A percentile compares a stretch with the other conserved stretches of the same genome.
phyloP scores from a whole-genome alignment of 169 alveolate genomes.

The Plasmodium reichenowi region DNA sequence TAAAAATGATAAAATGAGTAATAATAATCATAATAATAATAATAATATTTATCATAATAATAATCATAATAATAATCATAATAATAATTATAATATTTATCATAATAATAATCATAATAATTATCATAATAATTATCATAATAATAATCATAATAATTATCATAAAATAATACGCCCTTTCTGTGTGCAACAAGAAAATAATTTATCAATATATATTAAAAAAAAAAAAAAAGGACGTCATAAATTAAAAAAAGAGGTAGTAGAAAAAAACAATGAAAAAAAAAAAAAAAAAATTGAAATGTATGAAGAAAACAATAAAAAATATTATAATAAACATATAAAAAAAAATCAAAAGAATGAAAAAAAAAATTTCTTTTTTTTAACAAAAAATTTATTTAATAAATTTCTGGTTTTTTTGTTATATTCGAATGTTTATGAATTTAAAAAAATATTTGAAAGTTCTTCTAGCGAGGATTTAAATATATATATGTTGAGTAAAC shows the following conservation, averaged over 20 bases:
- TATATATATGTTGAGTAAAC: slow-evolving; percentile 13
- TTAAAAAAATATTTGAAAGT: slow-evolving; percentile 18
- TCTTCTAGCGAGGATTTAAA: slow-evolving; percentile 33
- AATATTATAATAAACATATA: not conserved
- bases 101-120: too few species aligned
- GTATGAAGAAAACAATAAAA: not conserved
- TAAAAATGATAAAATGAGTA: too few species aligned
- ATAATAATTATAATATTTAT: too few species aligned
- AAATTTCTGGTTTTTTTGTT: slow-evolving; percentile 60
- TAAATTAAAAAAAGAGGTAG: too few species aligned
- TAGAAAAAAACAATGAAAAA: not conserved
- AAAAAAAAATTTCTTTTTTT: slow-evolving; percentile 29
- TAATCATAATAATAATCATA: too few species aligned
- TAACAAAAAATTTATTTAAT: slow-evolving; percentile 55
- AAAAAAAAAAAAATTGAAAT: not conserved
- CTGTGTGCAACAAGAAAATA: not conserved
- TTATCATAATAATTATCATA: too few species aligned
- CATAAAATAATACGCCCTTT: not conserved
- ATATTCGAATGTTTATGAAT: slow-evolving; percentile 35
- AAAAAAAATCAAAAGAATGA: not conserved
- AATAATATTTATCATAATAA: too few species aligned
- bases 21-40: too few species aligned
- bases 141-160: too few species aligned
- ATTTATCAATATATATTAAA: too few species aligned
- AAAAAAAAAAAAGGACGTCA: too few species aligned